Evolutionary conservation across 2,329 filamentous ascomycete genomes (phyloP).

Genomic region (Sclerotinia minor): DNA sequence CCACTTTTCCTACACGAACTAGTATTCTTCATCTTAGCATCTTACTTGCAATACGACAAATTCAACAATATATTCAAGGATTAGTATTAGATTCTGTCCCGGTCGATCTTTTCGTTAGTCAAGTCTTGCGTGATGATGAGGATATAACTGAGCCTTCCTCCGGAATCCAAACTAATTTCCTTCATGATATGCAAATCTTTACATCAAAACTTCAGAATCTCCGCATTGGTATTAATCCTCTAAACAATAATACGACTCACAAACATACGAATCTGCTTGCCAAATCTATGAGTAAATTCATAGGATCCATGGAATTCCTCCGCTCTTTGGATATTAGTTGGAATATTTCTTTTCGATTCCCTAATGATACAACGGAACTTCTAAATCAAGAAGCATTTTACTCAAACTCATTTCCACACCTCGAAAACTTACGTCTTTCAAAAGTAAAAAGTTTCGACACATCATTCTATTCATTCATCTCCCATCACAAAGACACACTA

Average conservation of each 20-base stretch:
- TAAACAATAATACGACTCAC: background rate
- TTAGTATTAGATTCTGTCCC: slow-evolving; percentile 17
- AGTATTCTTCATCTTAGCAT: slow-evolving; percentile 19
- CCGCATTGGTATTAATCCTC: slow-evolving; percentile 14
- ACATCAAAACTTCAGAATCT: slow-evolving; percentile 3
- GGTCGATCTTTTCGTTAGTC: slow-evolving; percentile 11
- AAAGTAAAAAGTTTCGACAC: slow-evolving; percentile 14
- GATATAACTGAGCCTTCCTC: background rate
- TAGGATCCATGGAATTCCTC: slow-evolving; percentile 17
- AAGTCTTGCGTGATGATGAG: background rate
- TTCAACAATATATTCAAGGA: background rate
- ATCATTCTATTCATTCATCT: slow-evolving; percentile 6
- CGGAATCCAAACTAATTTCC: slow-evolving; percentile 13
- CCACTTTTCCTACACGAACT: slow-evolving; percentile 17
- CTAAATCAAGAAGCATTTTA: slow-evolving; percentile 4
- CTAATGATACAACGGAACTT: background rate
- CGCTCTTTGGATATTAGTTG: slow-evolving; percentile 7
- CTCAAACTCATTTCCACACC: slow-evolving; percentile 10
- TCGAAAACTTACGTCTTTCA: slow-evolving; percentile 15
- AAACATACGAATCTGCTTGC: background rate
- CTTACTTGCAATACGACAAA: slow-evolving; percentile 8
- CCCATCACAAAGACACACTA: background rate
- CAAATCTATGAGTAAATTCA: slow-evolving; percentile 14
- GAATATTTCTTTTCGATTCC: slow-evolving; percentile 20
- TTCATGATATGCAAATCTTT: slow-evolving; percentile 15